Base-by-base conservation (phyloP, 1,284 basidiomycete species). In the Fomitopsis pinicola region DNA sequence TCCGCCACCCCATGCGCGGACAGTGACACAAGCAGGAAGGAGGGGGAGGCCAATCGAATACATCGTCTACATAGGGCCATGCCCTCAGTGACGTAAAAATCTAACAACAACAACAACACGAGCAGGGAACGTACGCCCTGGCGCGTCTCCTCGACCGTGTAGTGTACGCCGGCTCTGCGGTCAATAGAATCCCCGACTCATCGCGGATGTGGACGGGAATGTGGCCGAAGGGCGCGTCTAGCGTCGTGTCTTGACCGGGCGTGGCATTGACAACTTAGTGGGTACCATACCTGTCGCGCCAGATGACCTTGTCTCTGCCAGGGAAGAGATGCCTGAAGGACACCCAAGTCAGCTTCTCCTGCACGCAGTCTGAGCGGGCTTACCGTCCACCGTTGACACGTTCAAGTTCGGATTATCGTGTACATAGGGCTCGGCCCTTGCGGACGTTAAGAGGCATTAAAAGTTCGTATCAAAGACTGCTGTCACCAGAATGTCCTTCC, bases 281-380 rank as follows among this genome's bases (percentile, higher is more conserved):
- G 0, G 86, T 89, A 33, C 30, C 3, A 74, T 86, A 91, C 83
- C 87, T 91, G 72, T 92, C 89, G 58, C 88, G 81, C 89, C 88
- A 93, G 61, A 79, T 75, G 0, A 83, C 81, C 15, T 73, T 40
- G 38, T 15, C 38, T 40, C 38, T 40, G 9, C 12, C 38, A 40
- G 38, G 38, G 38, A 40, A 40, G 38, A 40, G 38, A 40, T 40
- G 38, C 14, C 38, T 40, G 38, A 40, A 15, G 38, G 38, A 40
- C 38, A 8, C 38, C 12, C 38, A 10, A 40, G 38, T 40, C 38
- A 40, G 38, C 38, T 40, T 40, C 38, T 40, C 38, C 38, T 5
- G 38, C 38, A 40, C 38, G 38, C 38, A 15, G 38, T 40, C 38
- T 40, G 12, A 40, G 38, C 12, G 38, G 54, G 66, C 78, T 58